Conservation (phyloP, 2,329 filamentous ascomycete genomes). For the Tolypocladium ophioglossoides region DNA sequence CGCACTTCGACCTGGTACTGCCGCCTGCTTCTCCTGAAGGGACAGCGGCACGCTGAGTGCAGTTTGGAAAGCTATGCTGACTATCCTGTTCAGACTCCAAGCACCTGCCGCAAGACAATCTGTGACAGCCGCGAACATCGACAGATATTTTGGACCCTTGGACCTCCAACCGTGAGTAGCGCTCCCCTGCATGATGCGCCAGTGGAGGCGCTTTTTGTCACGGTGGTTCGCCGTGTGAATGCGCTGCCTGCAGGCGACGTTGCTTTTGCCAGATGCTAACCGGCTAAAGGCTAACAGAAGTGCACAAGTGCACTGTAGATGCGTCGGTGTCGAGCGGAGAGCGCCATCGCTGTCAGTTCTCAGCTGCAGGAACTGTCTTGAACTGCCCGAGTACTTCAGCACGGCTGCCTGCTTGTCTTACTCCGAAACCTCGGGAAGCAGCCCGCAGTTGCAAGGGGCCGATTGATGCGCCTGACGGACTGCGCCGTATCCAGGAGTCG, state of each 20-base stretch:
- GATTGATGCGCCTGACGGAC: background rate
- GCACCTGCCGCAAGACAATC: background rate
- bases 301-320: background rate
- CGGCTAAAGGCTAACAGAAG: background rate
- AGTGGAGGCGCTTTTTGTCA: background rate
- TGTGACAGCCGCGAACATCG: background rate
- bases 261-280: conserved; percentile 3
- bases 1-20: background rate
- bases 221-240: background rate
- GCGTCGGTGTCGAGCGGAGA: conserved; percentile 1
- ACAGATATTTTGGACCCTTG: background rate
- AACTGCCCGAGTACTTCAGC: background rate
- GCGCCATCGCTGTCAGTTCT: conserved; percentile 3
- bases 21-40: background rate
- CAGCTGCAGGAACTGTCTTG: conserved; percentile 9
- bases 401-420: conserved; percentile 3
- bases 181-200: background rate
- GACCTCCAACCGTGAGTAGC: background rate
- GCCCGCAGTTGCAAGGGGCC: background rate
- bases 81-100: background rate
- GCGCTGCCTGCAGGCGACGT: background rate
- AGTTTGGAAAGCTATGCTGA: background rate
- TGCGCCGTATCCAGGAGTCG: background rate
- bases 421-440: background rate
- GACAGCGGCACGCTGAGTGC: background rate